Percentiles rank a stretch among this genome's conserved stretches.
These are phyloP conservation scores for Solanum dulcamara DNA, from an alignment of 257 asterid species.

Conservation along the genomic window DNA sequence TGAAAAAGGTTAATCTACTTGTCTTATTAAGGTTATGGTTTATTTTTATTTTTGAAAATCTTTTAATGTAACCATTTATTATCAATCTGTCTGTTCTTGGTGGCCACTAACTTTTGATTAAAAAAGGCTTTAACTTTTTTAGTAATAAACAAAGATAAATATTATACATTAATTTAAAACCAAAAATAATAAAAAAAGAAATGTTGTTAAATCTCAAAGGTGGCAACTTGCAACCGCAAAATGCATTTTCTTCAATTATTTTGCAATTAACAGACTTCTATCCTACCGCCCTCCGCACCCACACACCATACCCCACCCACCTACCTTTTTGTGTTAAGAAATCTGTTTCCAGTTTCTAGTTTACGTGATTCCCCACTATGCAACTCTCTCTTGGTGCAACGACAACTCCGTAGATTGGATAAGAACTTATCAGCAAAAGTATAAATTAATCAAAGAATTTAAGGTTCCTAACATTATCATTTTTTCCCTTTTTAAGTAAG, in stretches of 20 bases:
- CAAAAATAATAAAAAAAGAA: not conserved
- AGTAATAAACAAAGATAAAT: not conserved
- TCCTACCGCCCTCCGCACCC: not conserved
- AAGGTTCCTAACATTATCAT: constrained; percentile 2
- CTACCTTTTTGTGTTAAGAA: not conserved
- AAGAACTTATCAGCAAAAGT: constrained; percentile 12
- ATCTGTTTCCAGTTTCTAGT: constrained; percentile 13
- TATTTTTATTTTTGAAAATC: not conserved
- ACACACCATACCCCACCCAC: not conserved
- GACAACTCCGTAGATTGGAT: constrained; percentile 18
- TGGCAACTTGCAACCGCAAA: constrained; percentile 54
- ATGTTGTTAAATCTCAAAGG: constrained; percentile 33
- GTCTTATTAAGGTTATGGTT: constrained; percentile 7
- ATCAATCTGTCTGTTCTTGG: not conserved
- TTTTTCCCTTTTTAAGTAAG: not conserved
- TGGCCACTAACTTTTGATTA: not conserved
- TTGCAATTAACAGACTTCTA: not conserved
- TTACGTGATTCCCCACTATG: constrained; percentile 32
- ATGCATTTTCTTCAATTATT: not conserved
- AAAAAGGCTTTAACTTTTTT: not conserved
- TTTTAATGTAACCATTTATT: not conserved
- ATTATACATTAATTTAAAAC: not conserved
- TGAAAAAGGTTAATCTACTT: not conserved
- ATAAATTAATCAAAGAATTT: not conserved
- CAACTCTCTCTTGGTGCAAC: constrained; percentile 4